Evolutionary conservation across 1,139 yeast genomes (phyloP).

Genomic region (Saccharomyces hybrid): DNA sequence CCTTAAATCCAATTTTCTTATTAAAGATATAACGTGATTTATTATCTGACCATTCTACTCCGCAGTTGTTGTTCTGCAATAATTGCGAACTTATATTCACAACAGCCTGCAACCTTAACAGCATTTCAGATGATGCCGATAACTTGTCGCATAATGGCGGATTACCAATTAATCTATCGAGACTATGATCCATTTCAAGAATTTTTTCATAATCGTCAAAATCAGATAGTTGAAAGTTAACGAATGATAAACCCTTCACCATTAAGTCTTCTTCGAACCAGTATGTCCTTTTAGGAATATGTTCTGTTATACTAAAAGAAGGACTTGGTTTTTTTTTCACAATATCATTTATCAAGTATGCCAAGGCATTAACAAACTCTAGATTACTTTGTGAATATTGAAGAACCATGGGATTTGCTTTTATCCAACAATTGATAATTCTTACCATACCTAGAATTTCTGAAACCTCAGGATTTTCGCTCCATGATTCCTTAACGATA

Average conservation of each 20-base stretch:
- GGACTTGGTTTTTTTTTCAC: conserved; percentile 13
- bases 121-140: conserved; percentile 30
- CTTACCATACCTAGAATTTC: conserved; percentile 35
- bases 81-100: conserved; percentile 33
- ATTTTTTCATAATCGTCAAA: conserved; percentile 43
- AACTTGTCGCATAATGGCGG: conserved; percentile 19
- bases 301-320: conserved; percentile 5
- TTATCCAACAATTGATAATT: conserved; percentile 48
- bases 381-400: conserved; percentile 36
- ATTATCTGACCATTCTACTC: conserved; percentile 29
- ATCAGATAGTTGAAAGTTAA: conserved; percentile 49
- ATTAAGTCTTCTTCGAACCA: conserved; percentile 59
- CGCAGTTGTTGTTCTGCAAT: conserved; percentile 31
- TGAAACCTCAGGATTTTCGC: conserved; percentile 17
- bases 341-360: conserved; percentile 32
- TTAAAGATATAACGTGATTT: conserved; percentile 14
- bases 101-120: conserved; percentile 35
- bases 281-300: conserved; percentile 41
- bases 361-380: conserved; percentile 34
- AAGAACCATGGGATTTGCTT: conserved; percentile 39
- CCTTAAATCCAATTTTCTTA: conserved; percentile 1
- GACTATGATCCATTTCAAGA: conserved; percentile 28
- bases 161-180: conserved; percentile 28
- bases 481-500: conserved; percentile 22
- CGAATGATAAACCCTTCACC: conserved; percentile 50